Evolutionary conservation across 129 eudicot species (phyloP), one percentile per base, ranked within the genome.

Genomic region (Dittrichia graveolens): DNA sequence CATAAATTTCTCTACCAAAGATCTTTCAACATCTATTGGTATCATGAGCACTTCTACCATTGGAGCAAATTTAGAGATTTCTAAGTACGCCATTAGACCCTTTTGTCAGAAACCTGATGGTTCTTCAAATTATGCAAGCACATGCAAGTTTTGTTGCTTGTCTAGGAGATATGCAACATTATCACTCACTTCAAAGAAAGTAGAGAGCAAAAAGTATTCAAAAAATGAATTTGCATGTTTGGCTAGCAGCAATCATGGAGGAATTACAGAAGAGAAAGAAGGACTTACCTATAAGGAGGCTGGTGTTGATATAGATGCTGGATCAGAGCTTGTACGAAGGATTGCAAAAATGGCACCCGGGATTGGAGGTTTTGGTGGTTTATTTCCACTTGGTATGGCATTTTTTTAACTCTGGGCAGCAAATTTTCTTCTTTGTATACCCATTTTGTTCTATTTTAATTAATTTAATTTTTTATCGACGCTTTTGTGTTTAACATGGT

Each of bases 291-390:
- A 93, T 53, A 93, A 89, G 73, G 90, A 86, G 60, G 95, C 98
- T 42, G 98, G 98, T 72, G 98, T 93, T 69, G 98, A 93, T 81
- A 93, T 93, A 6, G 98, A 93, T 82, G 95, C 98, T 7, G 98
- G 98, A 48, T 80, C 98, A 8, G 98, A 93, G 76, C 96, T 93
- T 75, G 96, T 93, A n/a, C 76, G 74, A 67, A 80, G 98, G 71
- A 93, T 89, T 50, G 95, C 98, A 56, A 93, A 93, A 74, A 93
- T 93, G 98, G 96, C 96, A 24, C 95, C 96, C 31, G 98, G 98
- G 12, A 89, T 93, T 67, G 98, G 98, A 72, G 98, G 98, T 37
- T 93, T 93, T 65, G 96, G 98, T 31, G 96, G 98, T 38, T 74
- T 93, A 6, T 93, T 79, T 72, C 96, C 98, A 61, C 73, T 83